phyloP scores from a whole-genome alignment of 352 stramenopile genomes.

The Globisporangium cystogenes region DNA sequence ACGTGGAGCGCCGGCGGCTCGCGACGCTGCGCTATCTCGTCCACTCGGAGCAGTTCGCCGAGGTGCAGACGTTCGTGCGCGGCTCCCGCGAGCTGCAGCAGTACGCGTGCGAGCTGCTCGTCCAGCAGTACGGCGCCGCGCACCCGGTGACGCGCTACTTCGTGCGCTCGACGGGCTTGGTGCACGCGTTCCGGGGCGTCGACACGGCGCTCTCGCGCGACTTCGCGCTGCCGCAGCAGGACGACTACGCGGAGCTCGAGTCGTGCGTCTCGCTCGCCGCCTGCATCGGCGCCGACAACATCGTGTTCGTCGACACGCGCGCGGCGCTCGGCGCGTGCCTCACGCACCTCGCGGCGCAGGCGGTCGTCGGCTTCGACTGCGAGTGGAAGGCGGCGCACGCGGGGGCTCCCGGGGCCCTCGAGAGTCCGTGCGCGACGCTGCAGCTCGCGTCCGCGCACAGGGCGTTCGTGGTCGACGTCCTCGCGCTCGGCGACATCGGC shows the following conservation, averaged over 20 bases:
- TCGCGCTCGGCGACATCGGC: conserved; percentile 30
- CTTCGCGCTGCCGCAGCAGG: conserved; percentile 20
- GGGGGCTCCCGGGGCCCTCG: conserved; percentile 3
- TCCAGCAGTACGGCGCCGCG: conserved; percentile 32
- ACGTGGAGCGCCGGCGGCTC: conserved; percentile 39
- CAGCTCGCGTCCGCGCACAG: conserved; percentile 57
- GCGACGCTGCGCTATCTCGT: conserved; percentile 55
- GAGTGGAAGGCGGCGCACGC: conserved; percentile 66
- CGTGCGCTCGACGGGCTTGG: conserved; percentile 33
- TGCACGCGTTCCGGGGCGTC: conserved; percentile 37
- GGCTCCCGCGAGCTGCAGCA: conserved; percentile 18
- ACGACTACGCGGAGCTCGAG: conserved; percentile 37
- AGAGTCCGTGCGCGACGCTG: conserved; percentile 47
- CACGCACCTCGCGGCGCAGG: conserved; percentile 31
- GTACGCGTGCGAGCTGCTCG: conserved; percentile 56
- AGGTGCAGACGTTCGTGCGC: conserved; percentile 37
- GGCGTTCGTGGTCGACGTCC: conserved; percentile 65
- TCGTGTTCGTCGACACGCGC: conserved; percentile 57
- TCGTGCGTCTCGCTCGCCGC: conserved; percentile 43
- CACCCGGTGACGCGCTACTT: conserved; percentile 50
- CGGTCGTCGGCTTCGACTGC: conserved; percentile 66
- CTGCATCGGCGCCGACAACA: conserved; percentile 30
- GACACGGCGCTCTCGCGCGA: conserved; percentile 21
- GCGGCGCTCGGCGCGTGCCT: conserved; percentile 27
- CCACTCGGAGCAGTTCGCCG: conserved; percentile 53